Base-by-base conservation (phyloP, 148 eudicot species). In the Amaranthus palmeri region DNA sequence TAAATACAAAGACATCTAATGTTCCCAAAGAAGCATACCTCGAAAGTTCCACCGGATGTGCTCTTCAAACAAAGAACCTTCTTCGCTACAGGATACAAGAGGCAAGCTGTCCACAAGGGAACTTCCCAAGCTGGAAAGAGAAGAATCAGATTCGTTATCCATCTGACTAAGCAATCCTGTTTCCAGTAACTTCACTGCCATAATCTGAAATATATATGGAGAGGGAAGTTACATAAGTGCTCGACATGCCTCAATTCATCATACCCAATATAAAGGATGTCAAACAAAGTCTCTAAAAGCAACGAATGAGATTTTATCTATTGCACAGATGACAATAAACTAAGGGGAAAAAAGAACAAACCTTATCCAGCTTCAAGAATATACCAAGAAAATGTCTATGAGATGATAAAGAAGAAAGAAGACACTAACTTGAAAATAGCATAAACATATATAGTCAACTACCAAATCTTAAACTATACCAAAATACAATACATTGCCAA, bases 101-200 rank as follows among this genome's bases (percentile, higher is more conserved):
- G 81, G 81, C 81, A 90, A 81, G 70, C 84, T 71, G 54, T 81
- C 90, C 65, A 78, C 76, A 68, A 83, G 77, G 25, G 79, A 54
- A 69, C 80, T 83, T 53, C 66, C 61, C 50, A 81, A 74, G 75
- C 74, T 69, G 56, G 88, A 84, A 58, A 68, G 90, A 10, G 70
- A 82, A 47, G 68, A 68, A 73, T 85, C 93, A 18, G 84, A 72
- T 66, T 90, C 97, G 73, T 80, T 86, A 62, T 83, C 88, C 64
- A 75, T 79, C 65, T 81, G 85, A 71, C 87, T 93, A 72, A 76
- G 78, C 73, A 90, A 72, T 69, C 87, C 83, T 25, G 78, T 68
- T 83, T 96, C 99, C 79, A 96, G 77, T 43, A 92, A 72, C 78
- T 92, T 90, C 51, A 92, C 69, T 74, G 91, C 83, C 76, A 78